These are phyloP conservation scores for Colletotrichum lindemuthianum DNA, from an alignment of 2,329 filamentous ascomycete species.

Conservation along the genomic window DNA sequence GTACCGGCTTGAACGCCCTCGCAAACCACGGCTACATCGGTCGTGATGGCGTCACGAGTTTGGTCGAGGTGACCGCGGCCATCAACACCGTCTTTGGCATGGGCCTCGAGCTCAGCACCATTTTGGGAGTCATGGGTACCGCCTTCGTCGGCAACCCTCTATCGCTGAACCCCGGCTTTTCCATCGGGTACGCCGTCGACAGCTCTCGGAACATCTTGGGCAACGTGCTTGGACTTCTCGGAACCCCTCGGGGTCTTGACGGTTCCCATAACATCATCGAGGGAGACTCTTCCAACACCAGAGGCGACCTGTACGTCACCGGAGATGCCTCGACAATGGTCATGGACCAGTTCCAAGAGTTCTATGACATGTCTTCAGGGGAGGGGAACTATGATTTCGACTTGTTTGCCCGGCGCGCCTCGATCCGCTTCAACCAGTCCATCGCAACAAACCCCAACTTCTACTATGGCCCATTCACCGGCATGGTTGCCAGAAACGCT, in stretches of 20 bases:
- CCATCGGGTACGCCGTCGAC: conserved; percentile 57
- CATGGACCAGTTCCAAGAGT: conserved; percentile 58
- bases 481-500: conserved; percentile 59
- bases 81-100: conserved; percentile 53
- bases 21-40: conserved; percentile 51
- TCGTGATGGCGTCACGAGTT: conserved; percentile 40
- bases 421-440: conserved; percentile 56
- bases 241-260: conserved; percentile 56
- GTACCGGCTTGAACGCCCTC: conserved; percentile 49
- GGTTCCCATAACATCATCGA: conserved; percentile 67
- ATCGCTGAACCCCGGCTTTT: conserved; percentile 59
- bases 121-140: conserved; percentile 57
- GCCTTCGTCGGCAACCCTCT: conserved; percentile 61
- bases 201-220: conserved; percentile 52
- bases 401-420: conserved; percentile 53
- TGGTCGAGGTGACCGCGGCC: conserved; percentile 34
- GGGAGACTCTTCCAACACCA: conserved; percentile 61
- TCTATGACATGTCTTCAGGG: conserved; percentile 42
- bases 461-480: conserved; percentile 63
- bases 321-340: conserved; percentile 62
- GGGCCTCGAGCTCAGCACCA: conserved; percentile 53
- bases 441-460: conserved; percentile 62
- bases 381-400: conserved; percentile 47
- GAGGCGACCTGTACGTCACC: conserved; percentile 62
- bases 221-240: conserved; percentile 55